These are phyloP conservation scores for Alternaria hordeiaustralica DNA, from an alignment of 2,329 filamentous ascomycete genomes.

Conservation along the genomic window DNA sequence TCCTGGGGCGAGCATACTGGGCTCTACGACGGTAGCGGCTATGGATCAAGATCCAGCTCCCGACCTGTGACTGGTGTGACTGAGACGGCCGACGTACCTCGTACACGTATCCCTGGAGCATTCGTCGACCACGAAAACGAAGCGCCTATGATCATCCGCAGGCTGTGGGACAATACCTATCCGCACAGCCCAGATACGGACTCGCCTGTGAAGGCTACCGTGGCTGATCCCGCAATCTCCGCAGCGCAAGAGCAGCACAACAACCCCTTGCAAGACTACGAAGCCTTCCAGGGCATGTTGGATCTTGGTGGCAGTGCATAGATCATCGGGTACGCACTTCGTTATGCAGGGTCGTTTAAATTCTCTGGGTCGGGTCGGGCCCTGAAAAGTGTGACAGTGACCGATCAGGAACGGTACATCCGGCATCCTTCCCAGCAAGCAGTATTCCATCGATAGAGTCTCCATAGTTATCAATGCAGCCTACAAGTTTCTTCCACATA, in stretches of 20 bases:
- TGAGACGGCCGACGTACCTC: not conserved
- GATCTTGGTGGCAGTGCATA: not conserved
- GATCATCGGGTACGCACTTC: not conserved
- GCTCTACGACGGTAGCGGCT: slow-evolving; percentile 36
- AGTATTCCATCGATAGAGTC: not conserved
- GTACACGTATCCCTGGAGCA: not conserved
- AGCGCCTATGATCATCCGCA: not conserved
- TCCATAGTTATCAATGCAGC: slow-evolving; percentile 7
- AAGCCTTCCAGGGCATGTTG: not conserved
- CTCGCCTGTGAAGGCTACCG: not conserved
- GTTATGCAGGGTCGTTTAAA: not conserved
- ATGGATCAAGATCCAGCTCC: slow-evolving; percentile 19
- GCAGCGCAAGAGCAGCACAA: not conserved
- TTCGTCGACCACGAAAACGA: not conserved
- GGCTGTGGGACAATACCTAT: not conserved
- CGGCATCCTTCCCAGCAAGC: slow-evolving; percentile 5
- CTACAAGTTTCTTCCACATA: not conserved
- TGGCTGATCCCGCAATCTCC: not conserved
- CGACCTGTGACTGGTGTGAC: not conserved
- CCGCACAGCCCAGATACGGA: not conserved
- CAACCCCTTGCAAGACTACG: not conserved
- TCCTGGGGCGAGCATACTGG: slow-evolving; percentile 9
- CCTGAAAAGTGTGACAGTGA: not conserved
- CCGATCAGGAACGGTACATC: slow-evolving; percentile 1
- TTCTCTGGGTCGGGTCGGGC: not conserved